A percentile compares a stretch with the other conserved stretches of the same genome.
Conservation (phyloP, 768 basidiomycete genomes). For the Trametes cingulata region DNA sequence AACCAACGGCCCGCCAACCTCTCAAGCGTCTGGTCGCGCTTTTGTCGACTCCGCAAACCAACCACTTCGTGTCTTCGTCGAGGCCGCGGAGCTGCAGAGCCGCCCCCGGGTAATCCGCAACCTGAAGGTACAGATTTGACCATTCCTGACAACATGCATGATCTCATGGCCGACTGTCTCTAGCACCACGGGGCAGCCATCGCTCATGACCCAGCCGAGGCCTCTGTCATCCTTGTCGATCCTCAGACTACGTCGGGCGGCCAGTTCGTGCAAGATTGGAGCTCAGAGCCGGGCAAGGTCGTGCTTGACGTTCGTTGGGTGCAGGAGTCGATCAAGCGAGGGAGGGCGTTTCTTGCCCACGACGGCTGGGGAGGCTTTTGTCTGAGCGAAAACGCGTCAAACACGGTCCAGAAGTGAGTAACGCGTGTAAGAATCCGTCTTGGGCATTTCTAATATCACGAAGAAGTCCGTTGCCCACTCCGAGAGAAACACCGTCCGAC, state of each 20-base stretch:
- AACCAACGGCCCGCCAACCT: neutral
- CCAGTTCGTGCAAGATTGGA: conserved; percentile 61
- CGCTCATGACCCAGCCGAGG: conserved; percentile 49
- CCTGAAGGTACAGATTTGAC: conserved; percentile 15
- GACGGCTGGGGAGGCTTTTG: conserved; percentile 37
- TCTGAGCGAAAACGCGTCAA: neutral
- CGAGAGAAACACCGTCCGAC: conserved; percentile 50
- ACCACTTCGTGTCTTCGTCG: conserved; percentile 54
- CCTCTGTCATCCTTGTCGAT: conserved; percentile 63
- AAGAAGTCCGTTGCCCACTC: conserved; percentile 66
- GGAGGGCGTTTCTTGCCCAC: conserved; percentile 44
- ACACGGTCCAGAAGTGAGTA: conserved; percentile 46
- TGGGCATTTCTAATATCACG: conserved; percentile 17
- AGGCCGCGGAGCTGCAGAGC: conserved; percentile 51
- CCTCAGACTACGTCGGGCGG: conserved; percentile 50
- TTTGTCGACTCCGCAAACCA: conserved; percentile 13
- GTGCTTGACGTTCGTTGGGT: conserved; percentile 60
- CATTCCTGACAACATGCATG: neutral
- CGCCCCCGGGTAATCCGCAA: conserved; percentile 53
- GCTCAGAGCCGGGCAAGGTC: conserved; percentile 45
- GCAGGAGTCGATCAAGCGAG: conserved; percentile 43
- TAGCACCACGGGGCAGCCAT: conserved; percentile 60
- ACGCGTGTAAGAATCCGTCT: neutral
- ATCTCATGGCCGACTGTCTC: neutral
- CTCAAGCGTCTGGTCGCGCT: conserved; percentile 4